These are phyloP conservation scores for Spathaspora girioi DNA, from an alignment of 805 yeast genomes.

Conservation along the genomic window DNA sequence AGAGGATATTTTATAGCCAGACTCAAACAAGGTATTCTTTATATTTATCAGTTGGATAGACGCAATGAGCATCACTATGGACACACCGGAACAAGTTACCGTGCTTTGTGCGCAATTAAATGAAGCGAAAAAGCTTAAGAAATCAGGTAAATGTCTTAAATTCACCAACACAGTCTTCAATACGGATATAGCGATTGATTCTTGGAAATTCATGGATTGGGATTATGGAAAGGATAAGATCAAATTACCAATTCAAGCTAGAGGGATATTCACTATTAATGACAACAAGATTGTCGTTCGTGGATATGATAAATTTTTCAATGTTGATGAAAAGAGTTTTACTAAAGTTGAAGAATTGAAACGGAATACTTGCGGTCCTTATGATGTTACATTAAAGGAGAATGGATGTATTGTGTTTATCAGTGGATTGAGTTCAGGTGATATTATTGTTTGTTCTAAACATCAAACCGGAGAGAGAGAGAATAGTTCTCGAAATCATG, in stretches of 20 bases:
- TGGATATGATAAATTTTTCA: conserved; percentile 95
- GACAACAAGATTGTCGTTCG: conserved; percentile 57
- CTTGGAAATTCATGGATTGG: conserved; percentile 91
- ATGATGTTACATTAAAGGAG: conserved; percentile 75
- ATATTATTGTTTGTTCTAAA: conserved; percentile 83
- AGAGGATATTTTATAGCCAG: too few relatives aligned
- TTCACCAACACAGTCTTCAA: conserved; percentile 9
- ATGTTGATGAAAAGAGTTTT: conserved; percentile 56
- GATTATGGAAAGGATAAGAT: conserved; percentile 60
- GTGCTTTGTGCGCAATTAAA: conserved; percentile 18
- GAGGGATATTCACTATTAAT: conserved; percentile 71
- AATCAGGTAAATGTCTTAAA: conserved; percentile 19
- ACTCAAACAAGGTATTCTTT: background rate
- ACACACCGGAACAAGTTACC: conserved; percentile 11
- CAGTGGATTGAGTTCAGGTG: conserved; percentile 72
- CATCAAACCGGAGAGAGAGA: conserved; percentile 78
- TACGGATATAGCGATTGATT: conserved; percentile 8
- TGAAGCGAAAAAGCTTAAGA: conserved; percentile 12
- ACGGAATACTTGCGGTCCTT: conserved; percentile 66
- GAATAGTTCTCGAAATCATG: conserved; percentile 56
- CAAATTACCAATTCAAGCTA: conserved; percentile 68
- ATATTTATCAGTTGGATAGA: too few relatives aligned
- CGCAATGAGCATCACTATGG: background rate
- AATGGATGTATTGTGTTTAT: conserved; percentile 91
- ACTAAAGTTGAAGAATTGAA: conserved; percentile 50